These are phyloP conservation scores for Eimeria maxima DNA, from an alignment of 169 alveolate genomes.

Conservation along the genomic window DNA sequence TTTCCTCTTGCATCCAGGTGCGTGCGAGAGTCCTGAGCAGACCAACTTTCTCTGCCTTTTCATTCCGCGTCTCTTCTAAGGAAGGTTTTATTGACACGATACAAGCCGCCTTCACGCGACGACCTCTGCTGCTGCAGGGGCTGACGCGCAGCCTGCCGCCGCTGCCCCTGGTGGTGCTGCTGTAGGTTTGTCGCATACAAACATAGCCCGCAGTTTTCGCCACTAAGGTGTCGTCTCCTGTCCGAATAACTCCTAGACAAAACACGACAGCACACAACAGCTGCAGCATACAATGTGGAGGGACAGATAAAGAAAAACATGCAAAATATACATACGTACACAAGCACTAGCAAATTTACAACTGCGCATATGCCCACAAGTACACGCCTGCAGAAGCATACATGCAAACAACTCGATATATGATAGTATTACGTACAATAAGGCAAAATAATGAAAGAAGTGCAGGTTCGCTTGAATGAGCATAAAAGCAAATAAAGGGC, in stretches of 20 bases:
- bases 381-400: too few relatives aligned
- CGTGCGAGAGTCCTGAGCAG: not conserved
- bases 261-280: too few relatives aligned
- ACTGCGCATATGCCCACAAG: too few relatives aligned
- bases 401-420: too few relatives aligned
- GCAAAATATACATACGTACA: too few relatives aligned
- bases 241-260: constrained; percentile 49
- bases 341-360: too few relatives aligned
- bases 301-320: too few relatives aligned
- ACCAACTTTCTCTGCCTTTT: not conserved
- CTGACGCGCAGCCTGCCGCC: not conserved
- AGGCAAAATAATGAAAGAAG: too few relatives aligned
- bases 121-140: not conserved
- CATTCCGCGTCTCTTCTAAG: not conserved
- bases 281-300: too few relatives aligned
- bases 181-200: constrained; percentile 12
- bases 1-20: not conserved
- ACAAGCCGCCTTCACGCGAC: not conserved
- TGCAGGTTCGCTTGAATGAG: too few relatives aligned
- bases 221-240: constrained; percentile 73
- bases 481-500: too few relatives aligned
- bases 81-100: constrained; percentile 12
- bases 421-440: too few relatives aligned
- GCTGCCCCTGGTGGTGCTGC: not conserved
- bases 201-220: constrained; percentile 59